phyloP scores from a whole-genome alignment of 805 yeast genomes.

The Kodamaea sagamina region DNA sequence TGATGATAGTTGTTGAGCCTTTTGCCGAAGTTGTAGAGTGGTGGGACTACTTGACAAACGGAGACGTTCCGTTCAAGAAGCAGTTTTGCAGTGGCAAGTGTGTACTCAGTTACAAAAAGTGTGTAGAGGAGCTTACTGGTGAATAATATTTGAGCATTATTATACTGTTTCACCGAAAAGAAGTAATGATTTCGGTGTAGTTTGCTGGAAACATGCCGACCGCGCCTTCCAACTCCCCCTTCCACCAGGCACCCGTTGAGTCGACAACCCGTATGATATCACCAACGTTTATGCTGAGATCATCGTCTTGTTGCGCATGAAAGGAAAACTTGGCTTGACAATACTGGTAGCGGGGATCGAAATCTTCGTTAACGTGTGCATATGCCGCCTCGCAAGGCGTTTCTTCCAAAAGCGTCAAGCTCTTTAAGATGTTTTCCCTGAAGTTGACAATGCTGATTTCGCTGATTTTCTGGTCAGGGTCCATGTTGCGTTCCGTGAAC shows the following conservation, averaged over 20 bases:
- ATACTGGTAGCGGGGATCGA: constrained; percentile 11
- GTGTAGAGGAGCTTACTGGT: constrained; percentile 5
- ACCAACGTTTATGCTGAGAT: constrained; percentile 45
- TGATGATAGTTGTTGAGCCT: constrained; percentile 51
- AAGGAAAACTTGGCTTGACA: constrained; percentile 43
- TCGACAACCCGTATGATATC: constrained; percentile 44
- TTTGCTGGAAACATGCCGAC: constrained; percentile 34
- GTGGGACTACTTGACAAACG: constrained; percentile 62
- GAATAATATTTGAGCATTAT: neutral
- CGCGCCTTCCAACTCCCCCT: constrained; percentile 30
- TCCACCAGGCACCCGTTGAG: constrained; percentile 38
- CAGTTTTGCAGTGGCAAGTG: constrained; percentile 59
- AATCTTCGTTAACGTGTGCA: neutral
- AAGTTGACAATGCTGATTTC: constrained; percentile 25
- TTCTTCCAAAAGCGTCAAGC: constrained; percentile 1
- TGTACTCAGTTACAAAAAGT: constrained; percentile 22
- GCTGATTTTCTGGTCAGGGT: constrained; percentile 18
- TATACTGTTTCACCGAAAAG: constrained; percentile 3
- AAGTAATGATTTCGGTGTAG: constrained; percentile 24
- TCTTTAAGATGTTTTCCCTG: constrained; percentile 18
- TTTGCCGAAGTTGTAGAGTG: constrained; percentile 62
- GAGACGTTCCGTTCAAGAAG: constrained; percentile 51
- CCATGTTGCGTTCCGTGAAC: constrained; percentile 13
- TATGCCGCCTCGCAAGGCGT: neutral
- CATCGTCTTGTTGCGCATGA: constrained; percentile 38